These are phyloP conservation scores for Fraxinus excelsior DNA, from an alignment of 257 asterid genomes.

Conservation along the genomic window DNA sequence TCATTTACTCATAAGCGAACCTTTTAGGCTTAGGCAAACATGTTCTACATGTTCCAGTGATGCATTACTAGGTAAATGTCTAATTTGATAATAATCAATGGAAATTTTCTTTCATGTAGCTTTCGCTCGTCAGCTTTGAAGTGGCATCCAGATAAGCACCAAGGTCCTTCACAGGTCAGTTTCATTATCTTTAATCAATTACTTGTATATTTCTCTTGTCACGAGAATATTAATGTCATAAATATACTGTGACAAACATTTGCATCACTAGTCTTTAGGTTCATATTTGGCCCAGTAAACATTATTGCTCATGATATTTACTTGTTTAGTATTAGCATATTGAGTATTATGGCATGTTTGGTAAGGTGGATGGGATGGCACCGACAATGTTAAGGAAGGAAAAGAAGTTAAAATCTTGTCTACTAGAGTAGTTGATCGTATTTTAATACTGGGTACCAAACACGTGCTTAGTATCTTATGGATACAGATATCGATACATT, in stretches of 20 bases:
- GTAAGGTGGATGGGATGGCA: not conserved
- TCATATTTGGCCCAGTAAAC: not conserved
- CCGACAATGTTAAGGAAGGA: not conserved
- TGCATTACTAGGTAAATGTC: not conserved
- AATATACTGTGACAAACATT: not conserved
- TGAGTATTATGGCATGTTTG: not conserved
- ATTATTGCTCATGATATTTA: no score
- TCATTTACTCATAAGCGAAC: not conserved
- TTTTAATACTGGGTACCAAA: not conserved
- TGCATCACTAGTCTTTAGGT: not conserved
- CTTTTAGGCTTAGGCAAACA: not conserved
- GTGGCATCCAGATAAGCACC: conserved; percentile 98
- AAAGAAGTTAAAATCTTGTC: not conserved
- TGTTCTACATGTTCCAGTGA: not conserved
- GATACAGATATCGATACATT: not conserved
- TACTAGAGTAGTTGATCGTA: not conserved
- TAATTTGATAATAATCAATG: conserved; percentile 2
- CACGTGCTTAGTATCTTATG: not conserved
- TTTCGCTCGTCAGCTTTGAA: conserved; percentile 79
- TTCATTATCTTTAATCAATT: conserved; percentile 8
- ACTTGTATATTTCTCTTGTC: not conserved
- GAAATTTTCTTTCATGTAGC: conserved; percentile 44
- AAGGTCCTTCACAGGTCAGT: conserved; percentile 73
- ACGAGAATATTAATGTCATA: not conserved
- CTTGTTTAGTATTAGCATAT: not conserved